phyloP scores from a whole-genome alignment of 2,329 filamentous ascomycete genomes.

The Acephala macrosclerotiorum region DNA sequence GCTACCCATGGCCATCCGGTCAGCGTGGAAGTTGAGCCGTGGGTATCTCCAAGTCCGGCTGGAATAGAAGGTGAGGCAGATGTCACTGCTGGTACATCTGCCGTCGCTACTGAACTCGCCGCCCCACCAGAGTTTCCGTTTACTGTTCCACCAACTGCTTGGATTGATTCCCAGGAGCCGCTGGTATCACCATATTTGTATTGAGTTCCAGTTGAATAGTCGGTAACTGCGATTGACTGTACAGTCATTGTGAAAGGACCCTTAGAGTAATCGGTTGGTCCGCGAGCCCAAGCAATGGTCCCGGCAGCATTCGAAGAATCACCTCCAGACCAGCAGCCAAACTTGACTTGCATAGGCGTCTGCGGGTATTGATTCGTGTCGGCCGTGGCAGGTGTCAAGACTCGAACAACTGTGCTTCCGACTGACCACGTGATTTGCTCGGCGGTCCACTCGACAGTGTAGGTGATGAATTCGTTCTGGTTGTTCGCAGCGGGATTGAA shows the following conservation, averaged over 20 bases:
- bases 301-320: conserved; percentile 78
- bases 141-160: conserved; percentile 78
- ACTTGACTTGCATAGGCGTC: conserved; percentile 92
- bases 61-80: conserved; percentile 71
- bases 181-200: conserved; percentile 84
- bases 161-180: conserved; percentile 84
- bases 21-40: conserved; percentile 60
- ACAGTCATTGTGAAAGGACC: conserved; percentile 90
- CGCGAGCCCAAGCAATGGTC: conserved; percentile 90
- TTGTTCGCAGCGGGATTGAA: conserved; percentile 75
- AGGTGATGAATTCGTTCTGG: conserved; percentile 81
- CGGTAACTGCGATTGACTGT: conserved; percentile 76
- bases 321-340: conserved; percentile 92
- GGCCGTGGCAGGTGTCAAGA: conserved; percentile 74
- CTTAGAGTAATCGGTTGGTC: conserved; percentile 80
- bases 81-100: conserved; percentile 69
- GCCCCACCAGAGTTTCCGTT: conserved; percentile 64
- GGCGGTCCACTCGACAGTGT: conserved; percentile 90
- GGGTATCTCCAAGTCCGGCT: conserved; percentile 68
- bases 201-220: conserved; percentile 90
- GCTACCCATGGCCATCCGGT: conserved; percentile 75
- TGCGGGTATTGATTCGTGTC: conserved; percentile 84
- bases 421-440: conserved; percentile 88
- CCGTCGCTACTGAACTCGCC: conserved; percentile 52
- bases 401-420: conserved; percentile 78